A percentile compares a stretch with the other conserved stretches of the same genome.
Conservation (phyloP, 495 filamentous ascomycete genomes). For the Ascobolus immersus region DNA sequence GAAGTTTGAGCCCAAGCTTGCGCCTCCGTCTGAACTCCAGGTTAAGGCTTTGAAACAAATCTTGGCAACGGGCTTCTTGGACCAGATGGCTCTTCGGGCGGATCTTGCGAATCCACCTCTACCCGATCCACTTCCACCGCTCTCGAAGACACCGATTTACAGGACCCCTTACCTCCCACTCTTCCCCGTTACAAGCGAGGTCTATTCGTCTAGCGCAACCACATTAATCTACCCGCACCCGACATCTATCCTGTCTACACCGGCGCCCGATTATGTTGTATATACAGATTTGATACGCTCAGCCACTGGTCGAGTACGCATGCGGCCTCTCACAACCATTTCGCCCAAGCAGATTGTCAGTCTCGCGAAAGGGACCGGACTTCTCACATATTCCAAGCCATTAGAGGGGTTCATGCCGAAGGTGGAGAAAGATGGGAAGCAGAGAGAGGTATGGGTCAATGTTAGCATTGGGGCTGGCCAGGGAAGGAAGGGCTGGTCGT, state of each 20-base stretch:
- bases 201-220: slow-evolving; percentile 17
- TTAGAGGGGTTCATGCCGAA: slow-evolving; percentile 33
- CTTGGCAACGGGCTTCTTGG: slow-evolving; percentile 75
- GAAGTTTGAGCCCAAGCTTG: slow-evolving; percentile 33
- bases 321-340: slow-evolving; percentile 64
- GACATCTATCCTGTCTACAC: slow-evolving; percentile 46
- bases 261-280: slow-evolving; percentile 61
- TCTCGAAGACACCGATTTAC: slow-evolving; percentile 54
- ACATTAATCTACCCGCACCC: slow-evolving; percentile 65
- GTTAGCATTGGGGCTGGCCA: slow-evolving; percentile 32
- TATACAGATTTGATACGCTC: slow-evolving; percentile 65
- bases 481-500: slow-evolving; percentile 50
- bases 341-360: slow-evolving; percentile 49
- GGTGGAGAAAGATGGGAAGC: slow-evolving; percentile 43
- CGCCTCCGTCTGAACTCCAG: slow-evolving; percentile 43
- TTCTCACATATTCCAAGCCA: slow-evolving; percentile 70
- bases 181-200: slow-evolving; percentile 28
- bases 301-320: slow-evolving; percentile 30
- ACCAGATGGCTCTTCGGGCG: slow-evolving; percentile 75
- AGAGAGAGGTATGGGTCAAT: too few species aligned
- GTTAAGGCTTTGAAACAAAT: slow-evolving; percentile 71
- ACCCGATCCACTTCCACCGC: slow-evolving; percentile 34
- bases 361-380: slow-evolving; percentile 61
- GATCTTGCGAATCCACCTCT: slow-evolving; percentile 55
- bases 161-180: slow-evolving; percentile 82